Base-by-base conservation (phyloP, 768 basidiomycete genomes). In the Suillus brevipes region DNA sequence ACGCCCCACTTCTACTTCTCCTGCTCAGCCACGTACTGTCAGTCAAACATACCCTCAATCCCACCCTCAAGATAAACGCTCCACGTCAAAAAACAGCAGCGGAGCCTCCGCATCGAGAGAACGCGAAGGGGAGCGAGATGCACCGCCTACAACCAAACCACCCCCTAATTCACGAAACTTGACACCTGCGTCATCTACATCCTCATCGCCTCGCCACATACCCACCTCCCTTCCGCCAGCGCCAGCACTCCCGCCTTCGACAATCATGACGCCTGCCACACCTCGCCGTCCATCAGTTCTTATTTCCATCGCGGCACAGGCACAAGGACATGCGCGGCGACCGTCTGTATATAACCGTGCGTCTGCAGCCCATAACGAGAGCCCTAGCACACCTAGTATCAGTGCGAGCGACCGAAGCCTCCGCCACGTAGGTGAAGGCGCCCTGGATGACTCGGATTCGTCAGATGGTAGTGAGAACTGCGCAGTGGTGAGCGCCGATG, bases 371-470 rank as follows among this genome's bases (percentile, higher is more conserved):
- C 73, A 70, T 40, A 77, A 75, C 60, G 79, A 79, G 40, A 78
- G 69, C 55, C 73, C 74, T 4, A 78, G 74, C 50, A 72, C 64
- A 3, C 74, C 76, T n/a, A 69, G 70, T 43, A 55, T 55, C 18
- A 38, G 34, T 67, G 78, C 79, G 14, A 80, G 79, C 66, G 79
- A 82, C 61, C 74, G 74, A 61, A 90, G 84, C 65, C 76, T 85
- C 38, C 79, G 85, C 2, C 87, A 91, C 69, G 85, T 89, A 13
- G 91, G 91, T 5, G 92, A 92, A 70, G 90, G 91, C 34, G 89
- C 88, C 1, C 75, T 94, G 4, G 89, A 90, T 64, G 90, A 92
- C 70, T 92, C 90, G 0, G 91, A 92, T 76, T 90, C 90, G 1
- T 84, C 83, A 2, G 82, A 78, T 6, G 65, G 61, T 14, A 67